phyloP scores from a whole-genome alignment of 106 monocot genomes.

The Allium fistulosum region DNA sequence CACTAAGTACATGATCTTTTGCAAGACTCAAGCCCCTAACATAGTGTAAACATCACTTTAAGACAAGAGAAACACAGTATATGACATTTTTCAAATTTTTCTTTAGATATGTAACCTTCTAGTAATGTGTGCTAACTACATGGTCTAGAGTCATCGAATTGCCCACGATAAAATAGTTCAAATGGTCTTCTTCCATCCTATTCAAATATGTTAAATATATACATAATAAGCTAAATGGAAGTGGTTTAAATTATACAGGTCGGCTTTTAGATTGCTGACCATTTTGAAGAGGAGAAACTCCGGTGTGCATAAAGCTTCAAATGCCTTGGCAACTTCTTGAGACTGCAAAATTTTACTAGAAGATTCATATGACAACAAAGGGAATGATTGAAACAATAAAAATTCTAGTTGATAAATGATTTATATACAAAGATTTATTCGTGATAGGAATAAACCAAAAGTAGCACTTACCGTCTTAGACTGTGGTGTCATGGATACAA shows the following conservation, averaged over 20 bases:
- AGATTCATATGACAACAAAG: not conserved
- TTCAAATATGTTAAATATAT: not conserved
- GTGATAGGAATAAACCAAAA: too few relatives aligned
- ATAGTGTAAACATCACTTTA: not conserved
- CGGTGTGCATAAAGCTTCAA: constrained; percentile 93
- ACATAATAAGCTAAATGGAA: not conserved
- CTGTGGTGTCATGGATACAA: too few relatives aligned
- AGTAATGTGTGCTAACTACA: constrained; percentile 50
- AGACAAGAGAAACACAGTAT: not conserved
- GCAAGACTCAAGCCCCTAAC: constrained; percentile 78
- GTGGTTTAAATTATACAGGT: not conserved
- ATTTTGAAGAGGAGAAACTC: constrained; percentile 97
- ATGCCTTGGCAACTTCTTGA: constrained; percentile 86
- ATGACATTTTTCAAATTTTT: not conserved
- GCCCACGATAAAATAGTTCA: constrained; percentile 93
- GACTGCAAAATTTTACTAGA: constrained; percentile 30
- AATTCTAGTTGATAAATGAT: too few relatives aligned
- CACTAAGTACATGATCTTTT: constrained; percentile 83
- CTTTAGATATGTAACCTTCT: constrained; percentile 50
- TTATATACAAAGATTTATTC: too few relatives aligned
- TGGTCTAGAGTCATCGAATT: constrained; percentile 92
- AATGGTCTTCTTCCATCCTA: constrained; percentile 91
- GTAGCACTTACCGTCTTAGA: too few relatives aligned
- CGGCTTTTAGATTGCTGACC: constrained; percentile 17
- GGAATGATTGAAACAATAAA: too few relatives aligned